Conservation (phyloP, 768 basidiomycete species). For the Suillus fuscotomentosus region DNA sequence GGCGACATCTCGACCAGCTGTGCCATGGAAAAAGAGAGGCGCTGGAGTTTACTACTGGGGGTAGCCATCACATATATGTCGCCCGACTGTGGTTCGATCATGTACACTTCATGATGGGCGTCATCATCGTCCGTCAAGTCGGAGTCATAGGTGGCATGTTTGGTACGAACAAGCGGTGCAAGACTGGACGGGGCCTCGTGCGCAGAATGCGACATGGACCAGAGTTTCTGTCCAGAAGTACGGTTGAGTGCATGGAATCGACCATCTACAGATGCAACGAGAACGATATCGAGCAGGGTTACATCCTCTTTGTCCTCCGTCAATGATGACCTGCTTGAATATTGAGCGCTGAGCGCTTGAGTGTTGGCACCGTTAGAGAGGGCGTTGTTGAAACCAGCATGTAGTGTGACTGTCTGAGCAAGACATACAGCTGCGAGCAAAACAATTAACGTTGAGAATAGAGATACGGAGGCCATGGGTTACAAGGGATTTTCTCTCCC, state of each 20-base stretch:
- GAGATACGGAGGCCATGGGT: slow-evolving; percentile 36
- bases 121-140: slow-evolving; percentile 55
- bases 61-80: slow-evolving; percentile 85
- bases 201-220: slow-evolving; percentile 80
- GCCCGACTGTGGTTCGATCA: slow-evolving; percentile 93
- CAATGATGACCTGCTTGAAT: slow-evolving; percentile 9
- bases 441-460: slow-evolving; percentile 22
- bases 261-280: slow-evolving; percentile 92
- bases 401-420: slow-evolving; percentile 31
- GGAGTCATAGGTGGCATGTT: slow-evolving; percentile 56
- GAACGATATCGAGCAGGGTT: slow-evolving; percentile 76
- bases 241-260: slow-evolving; percentile 93
- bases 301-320: slow-evolving; percentile 39
- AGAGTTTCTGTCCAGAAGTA: slow-evolving; percentile 75
- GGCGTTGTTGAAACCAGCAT: slow-evolving; percentile 22
- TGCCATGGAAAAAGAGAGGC: slow-evolving; percentile 88
- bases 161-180: slow-evolving; percentile 72
- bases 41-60: slow-evolving; percentile 70
- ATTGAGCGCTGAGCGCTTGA: slow-evolving; percentile 15
- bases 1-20: slow-evolving; percentile 89
- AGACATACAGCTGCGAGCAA: slow-evolving; percentile 29
- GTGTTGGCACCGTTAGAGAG: slow-evolving; percentile 23
- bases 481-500: slow-evolving; percentile 15
- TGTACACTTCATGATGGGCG: slow-evolving; percentile 70
- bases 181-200: slow-evolving; percentile 51